Evolutionary conservation across 192 early-diverging fungal species (phyloP).

Genomic region (Coemansia sp.): DNA sequence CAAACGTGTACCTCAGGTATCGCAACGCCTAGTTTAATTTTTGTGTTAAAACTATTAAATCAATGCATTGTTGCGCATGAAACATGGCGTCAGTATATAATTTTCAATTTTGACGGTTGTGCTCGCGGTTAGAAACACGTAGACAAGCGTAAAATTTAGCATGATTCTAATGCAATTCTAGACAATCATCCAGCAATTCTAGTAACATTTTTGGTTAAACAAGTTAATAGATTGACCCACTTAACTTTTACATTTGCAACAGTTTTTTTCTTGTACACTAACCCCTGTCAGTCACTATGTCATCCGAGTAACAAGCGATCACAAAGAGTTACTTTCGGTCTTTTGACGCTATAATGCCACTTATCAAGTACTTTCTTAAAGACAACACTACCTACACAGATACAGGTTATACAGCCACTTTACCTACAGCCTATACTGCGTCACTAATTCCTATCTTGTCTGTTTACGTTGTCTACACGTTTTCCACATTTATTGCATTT

Average conservation of each 20-base stretch:
- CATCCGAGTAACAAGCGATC: background rate
- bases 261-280: background rate
- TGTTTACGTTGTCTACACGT: constrained; percentile 12
- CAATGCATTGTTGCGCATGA: too few relatives aligned
- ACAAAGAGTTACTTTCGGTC: too few relatives aligned
- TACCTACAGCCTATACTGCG: constrained; percentile 9
- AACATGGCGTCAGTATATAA: too few relatives aligned
- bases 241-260: background rate
- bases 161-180: too few relatives aligned
- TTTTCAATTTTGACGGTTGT: too few relatives aligned
- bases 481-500: constrained; percentile 22
- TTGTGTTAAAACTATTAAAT: background rate
- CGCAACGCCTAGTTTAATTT: background rate
- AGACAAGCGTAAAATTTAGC: too few relatives aligned
- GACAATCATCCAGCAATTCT: too few relatives aligned
- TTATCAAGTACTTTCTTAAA: background rate
- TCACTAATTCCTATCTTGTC: constrained; percentile 17
- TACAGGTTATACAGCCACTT: background rate
- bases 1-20: constrained; percentile 6
- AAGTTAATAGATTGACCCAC: background rate
- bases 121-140: too few relatives aligned
- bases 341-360: background rate
- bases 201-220: too few relatives aligned
- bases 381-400: background rate
- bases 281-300: background rate